Evolutionary conservation across 2,329 filamentous ascomycete genomes (phyloP).

Genomic region (Celoporthe dispersa): DNA sequence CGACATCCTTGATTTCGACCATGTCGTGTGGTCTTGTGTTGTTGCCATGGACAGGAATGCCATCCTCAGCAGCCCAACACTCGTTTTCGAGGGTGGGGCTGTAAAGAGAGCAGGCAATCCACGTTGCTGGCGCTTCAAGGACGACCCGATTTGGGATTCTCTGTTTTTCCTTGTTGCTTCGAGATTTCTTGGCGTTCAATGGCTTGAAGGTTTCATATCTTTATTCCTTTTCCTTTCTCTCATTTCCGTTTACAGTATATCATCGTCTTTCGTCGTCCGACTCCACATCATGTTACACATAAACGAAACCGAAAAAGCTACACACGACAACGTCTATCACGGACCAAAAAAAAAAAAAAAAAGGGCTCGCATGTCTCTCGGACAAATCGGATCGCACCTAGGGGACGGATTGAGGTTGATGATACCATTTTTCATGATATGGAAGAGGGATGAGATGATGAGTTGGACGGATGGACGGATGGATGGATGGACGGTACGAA

Average conservation of each 20-base stretch:
- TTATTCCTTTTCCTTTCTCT: neutral
- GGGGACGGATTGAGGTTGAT: slow-evolving; percentile 19
- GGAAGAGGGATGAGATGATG: slow-evolving; percentile 16
- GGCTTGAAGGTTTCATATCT: slow-evolving; percentile 18
- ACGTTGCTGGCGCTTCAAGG: slow-evolving; percentile 3
- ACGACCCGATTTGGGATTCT: slow-evolving; percentile 11
- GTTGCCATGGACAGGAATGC: slow-evolving; percentile 27
- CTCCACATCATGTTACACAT: slow-evolving; percentile 18
- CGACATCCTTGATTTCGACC: slow-evolving; percentile 42
- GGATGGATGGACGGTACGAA: slow-evolving; percentile 20
- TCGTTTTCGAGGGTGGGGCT: neutral
- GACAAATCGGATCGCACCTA: neutral
- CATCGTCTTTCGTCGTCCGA: slow-evolving; percentile 15
- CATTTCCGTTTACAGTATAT: slow-evolving; percentile 20
- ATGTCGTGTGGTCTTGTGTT: slow-evolving; percentile 32
- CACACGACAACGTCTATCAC: slow-evolving; percentile 14
- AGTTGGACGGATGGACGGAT: slow-evolving; percentile 1
- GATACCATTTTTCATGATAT: slow-evolving; percentile 28
- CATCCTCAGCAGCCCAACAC: neutral
- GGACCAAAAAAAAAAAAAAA: slow-evolving; percentile 7
- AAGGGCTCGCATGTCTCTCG: slow-evolving; percentile 14
- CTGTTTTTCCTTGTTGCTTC: slow-evolving; percentile 16
- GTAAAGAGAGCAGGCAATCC: slow-evolving; percentile 2
- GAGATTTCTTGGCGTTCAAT: slow-evolving; percentile 17
- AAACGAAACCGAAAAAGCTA: slow-evolving; percentile 21